A percentile compares a stretch with the other conserved stretches of the same genome.
These are phyloP conservation scores for Akebia trifoliata DNA, from an alignment of 164 flowering plant species.

Conservation along the genomic window DNA sequence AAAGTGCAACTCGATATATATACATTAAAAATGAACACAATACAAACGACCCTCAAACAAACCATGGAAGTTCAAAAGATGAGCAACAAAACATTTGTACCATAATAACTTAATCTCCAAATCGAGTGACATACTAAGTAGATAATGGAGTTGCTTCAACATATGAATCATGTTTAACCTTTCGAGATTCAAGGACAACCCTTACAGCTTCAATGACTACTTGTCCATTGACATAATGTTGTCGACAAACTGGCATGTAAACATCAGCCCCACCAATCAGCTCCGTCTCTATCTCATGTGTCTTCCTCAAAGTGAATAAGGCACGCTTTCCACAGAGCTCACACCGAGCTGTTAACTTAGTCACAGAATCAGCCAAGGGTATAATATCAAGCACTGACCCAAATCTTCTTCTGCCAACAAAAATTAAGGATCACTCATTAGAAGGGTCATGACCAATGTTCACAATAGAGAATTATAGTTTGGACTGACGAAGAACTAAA, in stretches of 20 bases:
- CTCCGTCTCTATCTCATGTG: conserved; percentile 57
- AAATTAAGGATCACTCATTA: not conserved
- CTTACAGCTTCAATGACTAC: conserved; percentile 45
- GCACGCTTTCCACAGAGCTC: conserved; percentile 82
- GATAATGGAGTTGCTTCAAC: conserved; percentile 30
- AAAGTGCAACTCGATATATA: too few species aligned
- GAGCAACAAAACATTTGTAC: too few species aligned
- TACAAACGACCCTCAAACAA: too few species aligned
- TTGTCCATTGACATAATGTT: conserved; percentile 71
- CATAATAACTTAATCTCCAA: too few species aligned
- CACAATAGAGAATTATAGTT: not conserved
- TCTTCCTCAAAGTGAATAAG: conserved; percentile 78
- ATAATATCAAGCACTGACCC: conserved; percentile 82
- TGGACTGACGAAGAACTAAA: not conserved
- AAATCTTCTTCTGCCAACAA: conserved; percentile 67
- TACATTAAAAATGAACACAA: too few species aligned
- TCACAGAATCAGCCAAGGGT: conserved; percentile 86
- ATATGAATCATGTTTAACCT: conserved; percentile 13
- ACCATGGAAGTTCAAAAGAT: too few species aligned
- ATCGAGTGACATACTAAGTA: too few species aligned
- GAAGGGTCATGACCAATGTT: too few species aligned
- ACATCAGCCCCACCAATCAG: conserved; percentile 82
- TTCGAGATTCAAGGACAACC: conserved; percentile 25
- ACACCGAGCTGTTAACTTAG: conserved; percentile 85
- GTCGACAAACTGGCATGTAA: conserved; percentile 95